Conservation (phyloP, 176 grass and related monocot genomes). For the Thalia dealbata region DNA sequence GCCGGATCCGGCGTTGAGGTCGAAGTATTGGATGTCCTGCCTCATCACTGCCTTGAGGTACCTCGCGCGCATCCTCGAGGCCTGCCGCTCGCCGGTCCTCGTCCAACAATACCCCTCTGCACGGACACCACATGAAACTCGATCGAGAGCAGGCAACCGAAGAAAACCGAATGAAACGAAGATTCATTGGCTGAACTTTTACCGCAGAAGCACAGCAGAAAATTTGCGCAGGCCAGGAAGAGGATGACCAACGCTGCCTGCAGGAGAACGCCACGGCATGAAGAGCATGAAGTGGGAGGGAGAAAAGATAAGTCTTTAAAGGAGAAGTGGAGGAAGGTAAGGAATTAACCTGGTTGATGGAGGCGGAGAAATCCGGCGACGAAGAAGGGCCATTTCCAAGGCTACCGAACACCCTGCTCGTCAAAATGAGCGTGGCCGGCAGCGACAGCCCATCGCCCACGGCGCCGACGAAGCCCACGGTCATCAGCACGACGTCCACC, state of each 20-base stretch:
- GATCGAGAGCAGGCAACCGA: not conserved
- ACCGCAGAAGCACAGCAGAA: not conserved
- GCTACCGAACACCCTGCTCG: slow-evolving; percentile 63
- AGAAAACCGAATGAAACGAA: not conserved
- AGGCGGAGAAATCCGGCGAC: slow-evolving; percentile 36
- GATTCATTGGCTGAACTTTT: not conserved
- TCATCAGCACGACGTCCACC: slow-evolving; percentile 52
- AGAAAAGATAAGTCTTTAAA: no score
- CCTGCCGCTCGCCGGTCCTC: slow-evolving; percentile 37
- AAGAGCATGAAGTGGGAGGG: not conserved
- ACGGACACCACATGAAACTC: not conserved
- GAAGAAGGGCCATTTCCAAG: slow-evolving; percentile 38
- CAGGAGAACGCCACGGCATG: not conserved
- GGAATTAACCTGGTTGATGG: slow-evolving; percentile 38
- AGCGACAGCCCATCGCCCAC: slow-evolving; percentile 58
- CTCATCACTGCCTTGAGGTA: slow-evolving; percentile 51
- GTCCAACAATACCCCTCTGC: slow-evolving; percentile 46
- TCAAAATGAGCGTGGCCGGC: slow-evolving; percentile 68
- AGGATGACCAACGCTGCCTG: not conserved
- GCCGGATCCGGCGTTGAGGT: slow-evolving; percentile 23
- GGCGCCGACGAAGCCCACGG: slow-evolving; percentile 56
- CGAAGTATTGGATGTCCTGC: slow-evolving; percentile 45
- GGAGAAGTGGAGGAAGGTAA: not conserved
- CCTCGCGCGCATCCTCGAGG: slow-evolving; percentile 34
- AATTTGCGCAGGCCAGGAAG: slow-evolving; percentile 1